Conservation (phyloP, 164 flowering plant species). For the Vitis vinifera region ASM3070453v1 NC_081819.1:18115501-18116000, state of each 20-base stretch:
- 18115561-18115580: too few species aligned
- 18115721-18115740: too few species aligned
- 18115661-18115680: background rate
- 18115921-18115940: background rate
- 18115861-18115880: conserved; percentile 96
- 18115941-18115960: background rate
- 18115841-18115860: conserved; percentile 91
- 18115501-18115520: background rate
- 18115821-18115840: conserved; percentile 81
- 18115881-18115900: conserved; percentile 4
- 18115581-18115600: too few species aligned
- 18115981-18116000: background rate
- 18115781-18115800: conserved; percentile 7
- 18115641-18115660: background rate
- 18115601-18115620: background rate
- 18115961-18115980: background rate
- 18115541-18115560: too few species aligned
- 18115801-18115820: conserved; percentile 99
- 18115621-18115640: background rate
- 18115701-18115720: background rate
- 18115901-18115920: background rate
- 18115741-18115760: too few species aligned
- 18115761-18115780: too few species aligned
- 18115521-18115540: background rate
- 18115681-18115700: background rate